Conservation (phyloP, 2,329 filamentous ascomycete genomes). For the Emergomyces pasteurianus region DNA sequence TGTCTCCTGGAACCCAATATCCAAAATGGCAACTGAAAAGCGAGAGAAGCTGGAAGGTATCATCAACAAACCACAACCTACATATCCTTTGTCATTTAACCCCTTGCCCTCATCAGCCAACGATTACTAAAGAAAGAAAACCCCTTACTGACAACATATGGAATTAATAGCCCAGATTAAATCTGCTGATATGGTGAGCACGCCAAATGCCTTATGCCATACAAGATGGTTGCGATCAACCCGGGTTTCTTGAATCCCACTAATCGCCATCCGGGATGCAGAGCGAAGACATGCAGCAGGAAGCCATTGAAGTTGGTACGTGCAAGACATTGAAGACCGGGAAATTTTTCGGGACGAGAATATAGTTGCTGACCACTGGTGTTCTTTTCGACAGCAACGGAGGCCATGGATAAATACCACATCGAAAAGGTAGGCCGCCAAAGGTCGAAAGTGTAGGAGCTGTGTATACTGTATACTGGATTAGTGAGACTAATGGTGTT, state of each 20-base stretch:
- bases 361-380: conserved; percentile 13
- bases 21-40: conserved; percentile 38
- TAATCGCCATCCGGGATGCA: conserved; percentile 31
- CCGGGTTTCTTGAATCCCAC: conserved; percentile 8
- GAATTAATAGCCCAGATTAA: conserved; percentile 74
- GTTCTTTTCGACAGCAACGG: conserved; percentile 42
- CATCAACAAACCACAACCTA: background rate
- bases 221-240: conserved; percentile 20
- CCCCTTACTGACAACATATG: background rate
- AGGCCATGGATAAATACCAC: conserved; percentile 59
- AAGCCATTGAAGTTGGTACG: conserved; percentile 91
- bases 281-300: conserved; percentile 95
- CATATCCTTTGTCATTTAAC: background rate
- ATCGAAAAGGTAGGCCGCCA: conserved; percentile 52
- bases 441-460: conserved; percentile 1
- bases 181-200: conserved; percentile 84
- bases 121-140: background rate
- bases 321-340: background rate
- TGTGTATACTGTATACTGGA: background rate
- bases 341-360: background rate
- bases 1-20: background rate
- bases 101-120: background rate
- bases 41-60: conserved; percentile 68
- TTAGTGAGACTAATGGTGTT: conserved; percentile 8
- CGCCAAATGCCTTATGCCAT: background rate